A percentile compares a stretch with the other conserved stretches of the same genome.
phyloP scores from a whole-genome alignment of 1,139 yeast genomes.

The Kodamaea anthophila region DNA sequence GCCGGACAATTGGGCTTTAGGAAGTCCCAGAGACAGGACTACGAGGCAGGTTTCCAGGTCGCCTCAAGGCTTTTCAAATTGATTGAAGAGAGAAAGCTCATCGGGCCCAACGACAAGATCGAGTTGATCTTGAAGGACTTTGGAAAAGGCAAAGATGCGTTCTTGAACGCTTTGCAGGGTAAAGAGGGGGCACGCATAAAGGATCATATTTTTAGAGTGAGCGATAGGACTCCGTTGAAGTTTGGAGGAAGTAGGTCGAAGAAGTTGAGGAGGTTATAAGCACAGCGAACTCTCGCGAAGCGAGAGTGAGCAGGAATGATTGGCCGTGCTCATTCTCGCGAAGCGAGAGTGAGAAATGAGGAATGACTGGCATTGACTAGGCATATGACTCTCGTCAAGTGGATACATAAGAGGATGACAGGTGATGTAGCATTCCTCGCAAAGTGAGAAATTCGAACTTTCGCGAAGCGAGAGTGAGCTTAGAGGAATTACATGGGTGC shows the following conservation, averaged over 20 bases:
- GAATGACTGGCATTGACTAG: no score
- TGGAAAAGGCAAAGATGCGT: conserved; percentile 88
- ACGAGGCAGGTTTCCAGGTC: conserved; percentile 92
- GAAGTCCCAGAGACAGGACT: conserved; percentile 79
- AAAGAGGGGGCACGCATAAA: conserved; percentile 76
- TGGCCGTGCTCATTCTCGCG: no score
- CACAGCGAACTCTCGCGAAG: no score
- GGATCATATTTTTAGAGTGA: conserved; percentile 57
- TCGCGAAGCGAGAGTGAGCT: no score
- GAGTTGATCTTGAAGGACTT: conserved; percentile 76
- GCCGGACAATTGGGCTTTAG: conserved; percentile 75
- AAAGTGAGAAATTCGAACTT: no score
- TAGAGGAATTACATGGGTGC: no score
- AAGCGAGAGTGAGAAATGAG: no score
- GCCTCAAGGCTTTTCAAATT: conserved; percentile 65
- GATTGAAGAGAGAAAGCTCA: conserved; percentile 54
- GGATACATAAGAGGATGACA: no score
- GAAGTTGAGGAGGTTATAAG: conserved; percentile 57
- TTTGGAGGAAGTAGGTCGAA: conserved; percentile 93
- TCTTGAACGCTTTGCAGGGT: conserved; percentile 77
- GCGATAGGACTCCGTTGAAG: conserved; percentile 75
- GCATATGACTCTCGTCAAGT: no score
- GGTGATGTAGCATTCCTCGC: no score
- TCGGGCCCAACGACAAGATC: conserved; percentile 47
- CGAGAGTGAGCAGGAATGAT: no score